Base-by-base conservation (phyloP, 345 rosid species). In the Camelina sativa region DNA sequence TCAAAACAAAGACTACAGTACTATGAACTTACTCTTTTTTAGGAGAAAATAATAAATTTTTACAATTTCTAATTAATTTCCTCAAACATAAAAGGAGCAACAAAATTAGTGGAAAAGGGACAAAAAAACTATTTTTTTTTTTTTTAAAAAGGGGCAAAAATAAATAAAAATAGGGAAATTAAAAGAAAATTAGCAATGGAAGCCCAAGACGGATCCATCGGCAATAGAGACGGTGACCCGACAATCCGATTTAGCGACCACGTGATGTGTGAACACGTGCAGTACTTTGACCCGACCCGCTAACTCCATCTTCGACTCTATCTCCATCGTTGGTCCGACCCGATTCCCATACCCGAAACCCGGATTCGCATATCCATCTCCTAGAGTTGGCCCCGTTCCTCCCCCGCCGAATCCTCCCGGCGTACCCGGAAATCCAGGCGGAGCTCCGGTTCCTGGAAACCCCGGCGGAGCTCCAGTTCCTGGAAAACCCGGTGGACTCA, bases 131-230 rank as follows among this genome's bases (percentile, higher is more conserved):
- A 57, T 62, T 65, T 2, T 13, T 25, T 25, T 25, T 25, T 25
- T 28, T 25, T 25, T 3, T 25, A 0, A 25, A 25, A 66, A 38
- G 2, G 32, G 59, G 25, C 46, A 13, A 28, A 38, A 52, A 37
- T 44, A 22, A 48, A 43, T 9, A 38, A 11, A 9, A 40, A 48
- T 0, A 40, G 0, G 10, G 19, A 1, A n/a, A 22, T 9, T 0
- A 0, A 12, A 28, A 28, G 0, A 28, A 48, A 64, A 66, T 76
- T 82, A 93, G 82, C 98, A 93, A 43, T 85, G 97, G 57, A 92
- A 89, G 13, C 96, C 97, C 59, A 96, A 79, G 16, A 96, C 97
- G 59, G 98, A 84, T 60, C 99, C 99, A 74, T 89, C 98, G 48
- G 75, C 82, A 50, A 87, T 88, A 22, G 93, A 82, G 69, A 91